These are phyloP conservation scores for Colletotrichum siamense DNA, from an alignment of 2,329 filamentous ascomycete species.

Conservation along the genomic window DNA sequence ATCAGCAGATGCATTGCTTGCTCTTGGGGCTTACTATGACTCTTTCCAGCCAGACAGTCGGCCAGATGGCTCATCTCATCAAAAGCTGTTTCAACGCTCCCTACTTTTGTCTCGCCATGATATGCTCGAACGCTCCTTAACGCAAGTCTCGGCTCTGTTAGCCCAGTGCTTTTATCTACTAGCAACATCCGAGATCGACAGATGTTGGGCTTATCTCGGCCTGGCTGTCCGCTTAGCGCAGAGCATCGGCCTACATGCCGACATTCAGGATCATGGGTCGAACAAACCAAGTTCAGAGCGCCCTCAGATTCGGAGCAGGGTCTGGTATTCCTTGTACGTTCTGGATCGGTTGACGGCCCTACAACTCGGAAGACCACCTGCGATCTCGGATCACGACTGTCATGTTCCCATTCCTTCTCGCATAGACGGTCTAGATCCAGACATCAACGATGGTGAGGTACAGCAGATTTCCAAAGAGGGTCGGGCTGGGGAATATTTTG, in stretches of 20 bases:
- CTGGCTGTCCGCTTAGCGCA: not conserved
- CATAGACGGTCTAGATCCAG: not conserved
- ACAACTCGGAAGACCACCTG: not conserved
- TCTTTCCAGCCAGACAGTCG: not conserved
- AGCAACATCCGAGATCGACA: not conserved
- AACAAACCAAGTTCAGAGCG: not conserved
- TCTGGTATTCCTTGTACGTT: not conserved
- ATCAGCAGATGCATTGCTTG: not conserved
- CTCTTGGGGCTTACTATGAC: not conserved
- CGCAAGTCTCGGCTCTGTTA: not conserved
- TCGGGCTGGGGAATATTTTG: not conserved
- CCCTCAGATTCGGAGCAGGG: not conserved
- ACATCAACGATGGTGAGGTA: accelerated
- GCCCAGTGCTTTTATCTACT: not conserved
- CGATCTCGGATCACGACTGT: not conserved
- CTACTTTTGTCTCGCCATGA: not conserved
- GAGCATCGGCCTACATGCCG: not conserved
- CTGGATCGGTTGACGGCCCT: not conserved
- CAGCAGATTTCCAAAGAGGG: not conserved
- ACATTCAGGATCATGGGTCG: not conserved
- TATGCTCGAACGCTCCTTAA: not conserved
- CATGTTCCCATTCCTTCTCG: not conserved
- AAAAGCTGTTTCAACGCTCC: not conserved
- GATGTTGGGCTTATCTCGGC: not conserved
- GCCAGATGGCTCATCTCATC: not conserved